Evolutionary conservation across 495 filamentous ascomycete species (phyloP), one percentile per base, ranked within the genome.

Genomic region (Pseudevernia furfuracea): DNA sequence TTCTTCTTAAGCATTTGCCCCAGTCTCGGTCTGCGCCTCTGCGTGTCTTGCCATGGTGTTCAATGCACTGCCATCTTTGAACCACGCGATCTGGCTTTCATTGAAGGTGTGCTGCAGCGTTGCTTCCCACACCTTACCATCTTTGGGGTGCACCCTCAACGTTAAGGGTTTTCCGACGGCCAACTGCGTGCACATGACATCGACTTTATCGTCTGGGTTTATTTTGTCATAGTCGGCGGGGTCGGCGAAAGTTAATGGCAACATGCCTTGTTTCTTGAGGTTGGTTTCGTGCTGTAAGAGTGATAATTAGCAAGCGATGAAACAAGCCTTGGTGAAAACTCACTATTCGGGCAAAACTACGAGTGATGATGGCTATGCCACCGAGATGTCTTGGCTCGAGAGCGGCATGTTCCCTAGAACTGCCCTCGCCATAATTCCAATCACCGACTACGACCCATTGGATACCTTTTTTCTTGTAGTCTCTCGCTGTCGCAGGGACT

Each of bases 261-360:
- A 90, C 91, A 98, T 94, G 81, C 94, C 94, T 85, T 98, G 94
- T 87, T 98, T 98, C 90, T 98, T 98, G 81, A 98, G 79, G 85
- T 98, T 98, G 81, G 94, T 98, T 83, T 98, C 94, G 84, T 98
- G 94, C 76, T 80, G 41, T 10, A 6, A n/a, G n/a, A 61, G 28
- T 38, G 34, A 32, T 55, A 25, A 30, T 60, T 58, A 56, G 64
- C 44, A n/a, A 39, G n/a, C 38, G 17, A 52, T 8, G 36, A 14
- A 44, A 19, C 37, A 41, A 41, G 32, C 15, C 21, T 58, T 32
- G 49, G 49, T 34, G 11, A 52, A 39, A 32, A 79, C 79, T 76
- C 72, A 81, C 79, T 74, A 98, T 98, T 89, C 94, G 95, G 72
- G 94, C 94, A 76, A 98, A 98, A 71, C 84, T 89, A 74, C 90